Evolutionary conservation across 345 rosid species (phyloP).

Genomic region (Psidium guajava): DNA sequence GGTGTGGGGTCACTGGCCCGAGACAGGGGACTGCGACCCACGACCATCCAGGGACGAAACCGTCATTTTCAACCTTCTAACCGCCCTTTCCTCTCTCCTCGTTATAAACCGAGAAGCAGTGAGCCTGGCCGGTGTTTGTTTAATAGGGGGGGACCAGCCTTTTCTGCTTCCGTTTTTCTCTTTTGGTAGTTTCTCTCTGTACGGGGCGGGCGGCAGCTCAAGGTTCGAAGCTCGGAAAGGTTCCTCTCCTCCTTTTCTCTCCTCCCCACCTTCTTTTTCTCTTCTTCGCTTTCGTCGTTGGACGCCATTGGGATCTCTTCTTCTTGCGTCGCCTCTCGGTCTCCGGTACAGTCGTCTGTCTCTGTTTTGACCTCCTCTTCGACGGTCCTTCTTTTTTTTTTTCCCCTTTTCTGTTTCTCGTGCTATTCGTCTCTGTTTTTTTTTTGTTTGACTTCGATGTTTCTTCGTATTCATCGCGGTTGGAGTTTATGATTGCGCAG

Average conservation of each 20-base stretch:
- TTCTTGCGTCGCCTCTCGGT: not conserved
- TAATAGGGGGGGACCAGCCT: not conserved
- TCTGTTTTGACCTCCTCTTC: not conserved
- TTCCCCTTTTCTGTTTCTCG: not conserved
- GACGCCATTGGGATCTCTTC: not conserved
- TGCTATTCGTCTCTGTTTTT: not conserved
- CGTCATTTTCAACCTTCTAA: not conserved
- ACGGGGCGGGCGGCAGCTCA: not conserved
- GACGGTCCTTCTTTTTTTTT: not conserved
- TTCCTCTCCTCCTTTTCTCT: not conserved
- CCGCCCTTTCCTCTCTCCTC: not conserved
- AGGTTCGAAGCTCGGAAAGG: not conserved
- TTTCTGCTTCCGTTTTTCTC: not conserved
- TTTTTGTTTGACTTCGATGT: not conserved
- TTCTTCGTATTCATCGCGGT: not conserved
- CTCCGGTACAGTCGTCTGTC: not conserved
- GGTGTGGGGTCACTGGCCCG: not conserved
- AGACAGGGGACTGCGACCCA: not conserved
- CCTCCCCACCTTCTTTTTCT: not conserved
- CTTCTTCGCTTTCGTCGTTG: not conserved
- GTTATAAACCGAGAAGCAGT: not conserved
- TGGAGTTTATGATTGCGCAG: not conserved
- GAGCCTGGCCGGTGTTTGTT: not conserved
- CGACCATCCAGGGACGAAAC: not conserved
- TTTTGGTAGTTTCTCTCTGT: not conserved